Evolutionary conservation across 2,329 filamentous ascomycete species (phyloP), one percentile per base, ranked within the genome.

Genomic region (Aschersonia sp.): DNA sequence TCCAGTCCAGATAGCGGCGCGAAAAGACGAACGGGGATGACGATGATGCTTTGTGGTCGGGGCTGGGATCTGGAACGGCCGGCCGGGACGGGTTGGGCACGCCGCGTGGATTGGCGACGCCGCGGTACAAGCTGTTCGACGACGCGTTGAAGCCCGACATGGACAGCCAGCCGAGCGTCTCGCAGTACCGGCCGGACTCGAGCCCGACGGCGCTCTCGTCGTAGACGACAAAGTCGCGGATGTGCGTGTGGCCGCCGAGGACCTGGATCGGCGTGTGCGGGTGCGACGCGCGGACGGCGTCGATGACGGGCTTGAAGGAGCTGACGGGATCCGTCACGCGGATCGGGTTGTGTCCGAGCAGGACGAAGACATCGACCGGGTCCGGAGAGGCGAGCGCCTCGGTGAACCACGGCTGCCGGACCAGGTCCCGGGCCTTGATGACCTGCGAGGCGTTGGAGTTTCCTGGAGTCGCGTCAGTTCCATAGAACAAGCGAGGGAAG

Each of bases 1-100:
- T 84, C 74, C 78, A 84, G 62, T 84, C 81, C 8, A 84, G 67
- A 55, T 83, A 84, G 30, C 79, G 71, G 6, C 80, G 73, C 4
- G 74, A 72, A 55, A 75, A 81, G 7, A 61, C 53, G 49, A 64
- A 66, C 41, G 63, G 63, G 6, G 69, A 60, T 1, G 40, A 8
- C 8, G 35, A 2, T 12, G 35, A 8, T 7, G 35, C 7, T 12
- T 7, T 37, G 35, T 7, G 12, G 8, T 7, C 12, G 35, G 35
- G 12, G 8, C 60, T 64, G 8, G 62, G 62, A 46, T 59, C 64
- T 5, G 58, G 52, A 1, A 54, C 59, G 2, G 68, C 70, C 45
- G 64, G 67, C 30, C 67, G 68, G 5, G 56, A 59, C 4, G 66
- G 65, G 37, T 66, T 62, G 8, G 59, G 54, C 11, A 68, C 65